These are phyloP conservation scores for Penicillium sp. DNA, from an alignment of 2,329 filamentous ascomycete species.

Conservation along the genomic window DNA sequence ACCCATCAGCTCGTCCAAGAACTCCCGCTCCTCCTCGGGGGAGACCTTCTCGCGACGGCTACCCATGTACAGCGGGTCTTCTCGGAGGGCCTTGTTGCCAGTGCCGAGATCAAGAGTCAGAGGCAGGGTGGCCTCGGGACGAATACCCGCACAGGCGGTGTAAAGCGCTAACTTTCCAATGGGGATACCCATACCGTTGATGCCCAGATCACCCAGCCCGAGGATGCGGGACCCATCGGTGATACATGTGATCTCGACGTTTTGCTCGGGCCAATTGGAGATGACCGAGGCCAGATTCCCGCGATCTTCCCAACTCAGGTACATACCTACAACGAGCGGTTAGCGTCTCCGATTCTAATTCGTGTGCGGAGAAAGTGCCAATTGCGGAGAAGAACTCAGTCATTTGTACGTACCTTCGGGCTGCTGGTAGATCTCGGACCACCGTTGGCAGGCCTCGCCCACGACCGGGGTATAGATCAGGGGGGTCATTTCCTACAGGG, in stretches of 20 bases:
- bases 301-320: conserved; percentile 92
- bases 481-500: conserved; percentile 46
- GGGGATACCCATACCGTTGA: conserved; percentile 97
- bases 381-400: neutral
- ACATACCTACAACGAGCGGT: conserved; percentile 58
- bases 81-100: conserved; percentile 59
- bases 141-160: conserved; percentile 91
- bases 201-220: conserved; percentile 88
- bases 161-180: conserved; percentile 96
- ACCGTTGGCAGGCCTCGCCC: conserved; percentile 93
- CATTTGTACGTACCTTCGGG: conserved; percentile 67
- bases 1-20: conserved; percentile 96
- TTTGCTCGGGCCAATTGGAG: conserved; percentile 83
- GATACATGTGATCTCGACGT: conserved; percentile 93
- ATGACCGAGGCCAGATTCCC: conserved; percentile 87
- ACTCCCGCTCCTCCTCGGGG: conserved; percentile 76
- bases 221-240: conserved; percentile 92
- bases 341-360: conserved; percentile 27
- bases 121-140: conserved; percentile 67
- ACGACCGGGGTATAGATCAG: conserved; percentile 57
- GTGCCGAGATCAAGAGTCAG: conserved; percentile 64
- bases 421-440: conserved; percentile 92
- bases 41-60: conserved; percentile 78
- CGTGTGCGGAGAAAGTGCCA: conserved; percentile 9
- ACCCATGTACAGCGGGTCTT: conserved; percentile 90